Base-by-base conservation (phyloP, 2,329 filamentous ascomycete genomes). In the Fusarium nisikadoi region DNA sequence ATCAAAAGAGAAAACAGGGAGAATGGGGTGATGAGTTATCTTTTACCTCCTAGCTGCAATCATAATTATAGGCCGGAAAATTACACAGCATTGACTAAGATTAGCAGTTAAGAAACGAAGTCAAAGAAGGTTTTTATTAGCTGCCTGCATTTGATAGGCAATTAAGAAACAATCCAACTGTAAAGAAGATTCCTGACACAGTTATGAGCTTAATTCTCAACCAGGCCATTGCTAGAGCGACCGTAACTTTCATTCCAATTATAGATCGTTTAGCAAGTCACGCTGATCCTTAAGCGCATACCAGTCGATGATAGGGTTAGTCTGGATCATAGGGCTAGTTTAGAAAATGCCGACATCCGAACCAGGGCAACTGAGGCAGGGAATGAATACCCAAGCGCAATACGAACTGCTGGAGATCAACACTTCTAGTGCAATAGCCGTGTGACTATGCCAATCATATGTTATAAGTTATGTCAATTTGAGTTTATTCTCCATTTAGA, bases 351-450 rank as follows among this genome's bases (percentile, higher is more conserved):
- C 47, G 31, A 50, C n/a, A 39, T 39, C 49, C 33, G 49, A 53
- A 16, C 23, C 33, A 19, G n/a, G 33, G 33, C 23, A n/a, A 20
- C 10, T 11, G 6, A 12, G 6, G 13, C 17, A 20, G 7, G 38
- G 38, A 52, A 25, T 9, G 38, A 52, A 25, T 9, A 16, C n/a
- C 33, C 10, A 27, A 52, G 23, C 33, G 33, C 33, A 36, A 52
- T 38, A 52, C 49, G 33, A 52, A 27, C 46, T 23, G 46, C 2
- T 17, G 6, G 17, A 38, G 19, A 38, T 36, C 8, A 50, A 19
- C 4, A 14, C 6, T 10, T 23, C 9, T 3, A 19, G 8, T 5
- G 11, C 12, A 33, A 23, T 6, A 5, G 2, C 8, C 4, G 11
- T 29, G 9, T 16, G 4, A 19, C 25, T 3, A 27, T 10, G 39